Percentiles rank a stretch among this genome's conserved stretches.
These are phyloP conservation scores for Phytophthora pinifolia DNA, from an alignment of 352 stramenopile genomes.

Conservation along the genomic window DNA sequence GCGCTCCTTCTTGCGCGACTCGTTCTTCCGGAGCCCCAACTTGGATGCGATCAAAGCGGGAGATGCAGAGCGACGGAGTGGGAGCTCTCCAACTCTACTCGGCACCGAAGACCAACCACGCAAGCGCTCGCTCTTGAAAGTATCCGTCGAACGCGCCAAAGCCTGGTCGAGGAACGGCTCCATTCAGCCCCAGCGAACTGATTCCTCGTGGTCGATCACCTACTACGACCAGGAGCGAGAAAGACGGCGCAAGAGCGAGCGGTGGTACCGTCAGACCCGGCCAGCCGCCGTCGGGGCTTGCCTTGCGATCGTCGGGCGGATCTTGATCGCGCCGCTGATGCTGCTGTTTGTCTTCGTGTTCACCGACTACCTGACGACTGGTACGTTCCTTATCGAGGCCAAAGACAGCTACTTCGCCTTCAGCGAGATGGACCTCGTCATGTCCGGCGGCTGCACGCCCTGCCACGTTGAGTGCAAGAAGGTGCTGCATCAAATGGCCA, in stretches of 20 bases:
- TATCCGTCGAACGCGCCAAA: conserved; percentile 12
- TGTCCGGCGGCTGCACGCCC: conserved; percentile 23
- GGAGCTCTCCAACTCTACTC: not conserved
- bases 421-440: conserved; percentile 28
- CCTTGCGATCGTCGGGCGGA: conserved; percentile 24
- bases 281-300: conserved; percentile 26
- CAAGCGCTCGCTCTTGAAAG: conserved; percentile 10
- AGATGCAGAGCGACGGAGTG: not conserved
- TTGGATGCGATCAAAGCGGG: not conserved
- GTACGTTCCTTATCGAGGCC: conserved; percentile 23
- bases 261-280: conserved; percentile 24
- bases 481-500: conserved; percentile 23
- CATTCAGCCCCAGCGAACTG: conserved; percentile 14
- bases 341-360: conserved; percentile 19
- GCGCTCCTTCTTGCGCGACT: not conserved
- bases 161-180: conserved; percentile 4
- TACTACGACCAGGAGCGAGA: conserved; percentile 26
- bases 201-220: conserved; percentile 18
- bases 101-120: not conserved
- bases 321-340: conserved; percentile 22
- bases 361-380: conserved; percentile 28
- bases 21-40: not conserved
- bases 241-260: conserved; percentile 2
- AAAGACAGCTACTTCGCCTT: conserved; percentile 34
- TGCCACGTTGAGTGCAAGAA: conserved; percentile 22